phyloP scores from a whole-genome alignment of 345 rosid species.

The Cardiospermum halicacabum region DNA sequence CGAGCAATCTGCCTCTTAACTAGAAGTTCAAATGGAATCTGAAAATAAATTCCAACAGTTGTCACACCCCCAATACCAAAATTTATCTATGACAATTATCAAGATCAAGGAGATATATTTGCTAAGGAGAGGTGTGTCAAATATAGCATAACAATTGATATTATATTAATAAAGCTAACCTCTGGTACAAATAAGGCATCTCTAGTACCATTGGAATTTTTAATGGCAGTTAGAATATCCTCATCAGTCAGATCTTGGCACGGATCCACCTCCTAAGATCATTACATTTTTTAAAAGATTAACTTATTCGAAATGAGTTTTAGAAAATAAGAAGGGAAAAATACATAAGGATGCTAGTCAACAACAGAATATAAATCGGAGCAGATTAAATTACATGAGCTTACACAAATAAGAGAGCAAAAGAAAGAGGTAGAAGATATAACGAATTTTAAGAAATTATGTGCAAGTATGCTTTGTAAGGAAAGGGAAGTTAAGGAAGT shows the following conservation, averaged over 20 bases:
- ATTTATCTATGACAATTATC: slow-evolving; percentile 3
- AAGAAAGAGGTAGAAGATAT: not conserved
- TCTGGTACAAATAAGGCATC: slow-evolving; percentile 62
- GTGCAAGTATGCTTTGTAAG: not conserved
- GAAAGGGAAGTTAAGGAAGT: not conserved
- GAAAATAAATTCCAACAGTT: too few relatives aligned
- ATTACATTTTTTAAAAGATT: slow-evolving; percentile 1
- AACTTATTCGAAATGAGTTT: not conserved
- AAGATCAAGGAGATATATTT: slow-evolving; percentile 1
- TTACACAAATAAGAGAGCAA: not conserved
- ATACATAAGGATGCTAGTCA: not conserved
- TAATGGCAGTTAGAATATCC: slow-evolving; percentile 60
- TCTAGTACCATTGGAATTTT: slow-evolving; percentile 59
- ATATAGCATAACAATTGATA: not conserved
- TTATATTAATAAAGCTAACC: slow-evolving; percentile 28
- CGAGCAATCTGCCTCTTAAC: slow-evolving; percentile 59
- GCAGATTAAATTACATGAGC: not conserved
- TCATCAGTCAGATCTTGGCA: slow-evolving; percentile 58
- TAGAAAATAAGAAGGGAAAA: not conserved
- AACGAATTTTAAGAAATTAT: not conserved
- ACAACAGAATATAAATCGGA: not conserved
- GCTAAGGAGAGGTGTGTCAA: slow-evolving; percentile 8
- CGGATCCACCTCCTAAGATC: slow-evolving; percentile 59
- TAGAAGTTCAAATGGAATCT: slow-evolving; percentile 75
- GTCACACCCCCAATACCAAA: slow-evolving; percentile 1